A percentile compares a stretch with the other conserved stretches of the same genome.
Evolutionary conservation across 305 asterid species (phyloP).

Genomic region (Fraxinus ornus): DNA sequence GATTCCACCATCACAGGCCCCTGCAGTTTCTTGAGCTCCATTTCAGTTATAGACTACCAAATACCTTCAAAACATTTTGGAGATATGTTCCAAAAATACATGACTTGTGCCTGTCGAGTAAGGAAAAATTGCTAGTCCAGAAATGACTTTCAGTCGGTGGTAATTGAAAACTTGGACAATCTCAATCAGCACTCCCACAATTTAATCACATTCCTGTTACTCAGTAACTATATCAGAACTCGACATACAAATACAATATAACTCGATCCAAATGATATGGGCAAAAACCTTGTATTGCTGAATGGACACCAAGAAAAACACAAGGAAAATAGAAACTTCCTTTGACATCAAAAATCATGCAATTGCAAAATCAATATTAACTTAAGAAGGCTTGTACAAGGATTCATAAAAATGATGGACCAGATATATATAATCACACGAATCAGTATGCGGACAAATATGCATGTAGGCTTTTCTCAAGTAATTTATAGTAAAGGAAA

Average conservation of each 20-base stretch:
- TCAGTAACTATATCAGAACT: not conserved
- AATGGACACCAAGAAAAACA: not conserved
- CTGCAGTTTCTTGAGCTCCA: not conserved
- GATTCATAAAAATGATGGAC: not conserved
- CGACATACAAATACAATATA: not conserved
- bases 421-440: not conserved
- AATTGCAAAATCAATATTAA: not conserved
- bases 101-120: not conserved
- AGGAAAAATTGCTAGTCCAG: not conserved
- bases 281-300: not conserved
- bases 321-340: not conserved
- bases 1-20: not conserved
- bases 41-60: not conserved
- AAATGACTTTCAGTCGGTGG: not conserved
- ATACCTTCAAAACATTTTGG: not conserved
- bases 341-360: not conserved
- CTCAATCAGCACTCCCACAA: not conserved
- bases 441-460: not conserved
- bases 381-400: not conserved
- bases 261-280: not conserved
- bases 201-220: not conserved
- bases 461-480: not conserved
- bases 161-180: not conserved
- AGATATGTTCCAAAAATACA: not conserved
- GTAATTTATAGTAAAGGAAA: not conserved